These are phyloP conservation scores for Carex cristatella DNA, from an alignment of 176 grass and related monocot species.

Conservation along the genomic window DNA sequence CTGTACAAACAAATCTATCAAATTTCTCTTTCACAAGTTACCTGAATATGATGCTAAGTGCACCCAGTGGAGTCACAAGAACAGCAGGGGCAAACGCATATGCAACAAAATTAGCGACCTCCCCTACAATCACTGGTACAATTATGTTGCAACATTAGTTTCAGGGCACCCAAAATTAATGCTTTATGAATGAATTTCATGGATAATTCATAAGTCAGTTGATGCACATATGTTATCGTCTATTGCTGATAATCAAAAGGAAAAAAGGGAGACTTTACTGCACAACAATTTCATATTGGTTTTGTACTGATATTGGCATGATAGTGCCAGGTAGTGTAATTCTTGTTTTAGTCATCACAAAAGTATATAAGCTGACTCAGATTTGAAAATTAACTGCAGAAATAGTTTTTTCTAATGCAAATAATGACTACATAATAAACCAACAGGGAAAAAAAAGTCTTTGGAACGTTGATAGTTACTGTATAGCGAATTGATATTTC, in stretches of 20 bases:
- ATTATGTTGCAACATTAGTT: not conserved
- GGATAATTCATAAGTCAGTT: not conserved
- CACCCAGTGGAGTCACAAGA: conserved; percentile 90
- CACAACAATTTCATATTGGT: not conserved
- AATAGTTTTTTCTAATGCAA: not conserved
- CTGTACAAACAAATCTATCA: not conserved
- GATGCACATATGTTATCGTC: not conserved
- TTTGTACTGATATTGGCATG: not conserved
- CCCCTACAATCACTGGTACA: conserved; percentile 79
- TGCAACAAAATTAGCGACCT: conserved; percentile 87
- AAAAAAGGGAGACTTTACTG: not conserved
- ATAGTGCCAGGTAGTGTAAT: not conserved
- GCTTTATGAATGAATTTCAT: not conserved
- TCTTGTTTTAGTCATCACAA: not conserved
- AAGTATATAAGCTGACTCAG: not conserved
- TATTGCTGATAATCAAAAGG: not conserved
- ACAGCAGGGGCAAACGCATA: conserved; percentile 92
- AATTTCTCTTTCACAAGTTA: conserved; percentile 9
- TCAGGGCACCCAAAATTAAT: not conserved
- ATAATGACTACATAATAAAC: not conserved
- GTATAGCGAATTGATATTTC: not conserved
- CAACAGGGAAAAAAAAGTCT: not conserved
- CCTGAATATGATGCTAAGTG: conserved; percentile 97
- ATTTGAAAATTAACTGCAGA: not conserved
- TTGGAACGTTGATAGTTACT: not conserved